Evolutionary conservation across 2,329 filamentous ascomycete species (phyloP), one percentile per base, ranked within the genome.

Genomic region (Microsporum ferrugineum): DNA sequence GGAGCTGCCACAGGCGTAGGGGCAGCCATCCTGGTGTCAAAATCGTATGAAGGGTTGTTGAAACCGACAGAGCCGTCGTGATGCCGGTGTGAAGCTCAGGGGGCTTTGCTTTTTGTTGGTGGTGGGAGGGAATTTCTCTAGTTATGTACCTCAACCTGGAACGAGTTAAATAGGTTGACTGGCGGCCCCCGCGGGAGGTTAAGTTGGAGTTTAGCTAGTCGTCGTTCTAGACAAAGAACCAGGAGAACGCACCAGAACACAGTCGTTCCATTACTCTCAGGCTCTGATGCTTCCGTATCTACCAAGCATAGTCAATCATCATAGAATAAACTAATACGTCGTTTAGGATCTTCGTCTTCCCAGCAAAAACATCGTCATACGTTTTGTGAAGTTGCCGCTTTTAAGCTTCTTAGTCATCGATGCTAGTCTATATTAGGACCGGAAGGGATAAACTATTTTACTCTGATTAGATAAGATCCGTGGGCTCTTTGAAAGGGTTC

Each of bases 1-100:
- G 66, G n/a, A 41, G 56, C 58, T 14, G 58, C 58, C 17, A 38
- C 36, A 8, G 36, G 38, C 31, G 36, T 60, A 56, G 47, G 31
- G 51, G 51, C 33, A 36, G 51, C 31, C 51, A 55, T 55, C 29
- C 33, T 55, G 23, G 51, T 55, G 29, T 55, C 31, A 17, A 10
- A 10, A 8, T 57, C 51, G 34, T 36, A 36, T 36, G 34, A 36
- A 36, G 34, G 34, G 17, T 23, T 23, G 17, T 23, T n/a, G 4
- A 43, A n/a, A 23, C 39, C 14, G 14, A 43, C 39, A 14, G 39
- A n/a, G 12, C 39, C 2, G 39, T n/a, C 39, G 39, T 17, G 39
- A 17, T n/a, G 39, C 14, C 14, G 14, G 39, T 14, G 5, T 43
- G 39, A n/a, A 43, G 39, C 39, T 43, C 39, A n/a, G n/a, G 27